Conservation (phyloP, 495 filamentous ascomycete species). For the Aspergillus nanangensis region DNA sequence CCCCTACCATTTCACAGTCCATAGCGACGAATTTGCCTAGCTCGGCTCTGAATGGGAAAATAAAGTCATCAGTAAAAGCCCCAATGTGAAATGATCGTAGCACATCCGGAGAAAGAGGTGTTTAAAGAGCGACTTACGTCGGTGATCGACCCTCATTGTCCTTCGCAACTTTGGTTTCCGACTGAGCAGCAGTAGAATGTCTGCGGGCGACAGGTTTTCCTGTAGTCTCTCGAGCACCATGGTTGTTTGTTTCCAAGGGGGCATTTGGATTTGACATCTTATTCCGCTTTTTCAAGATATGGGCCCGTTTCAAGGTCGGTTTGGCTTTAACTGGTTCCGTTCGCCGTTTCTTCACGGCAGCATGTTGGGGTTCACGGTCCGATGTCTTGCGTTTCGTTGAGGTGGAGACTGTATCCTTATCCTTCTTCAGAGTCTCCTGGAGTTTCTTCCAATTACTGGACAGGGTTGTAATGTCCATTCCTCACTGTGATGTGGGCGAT, state of each 20-base stretch:
- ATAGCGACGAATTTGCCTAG: constrained; percentile 85
- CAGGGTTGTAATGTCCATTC: constrained; percentile 43
- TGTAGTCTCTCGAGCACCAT: constrained; percentile 10
- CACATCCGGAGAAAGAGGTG: too few species aligned
- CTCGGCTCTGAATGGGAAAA: constrained; percentile 34
- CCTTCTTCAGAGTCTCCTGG: constrained; percentile 57
- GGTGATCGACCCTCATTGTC: constrained; percentile 50
- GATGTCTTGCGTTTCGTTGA: constrained; percentile 34
- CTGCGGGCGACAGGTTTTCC: constrained; percentile 15
- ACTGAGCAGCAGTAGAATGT: constrained; percentile 20
- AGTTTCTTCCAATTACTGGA: constrained; percentile 73
- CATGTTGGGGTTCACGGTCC: constrained; percentile 30
- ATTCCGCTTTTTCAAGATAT: constrained; percentile 21
- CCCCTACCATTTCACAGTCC: constrained; percentile 98
- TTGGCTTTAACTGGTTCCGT: constrained; percentile 22
- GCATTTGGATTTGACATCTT: constrained; percentile 22
- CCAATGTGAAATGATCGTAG: too few species aligned
- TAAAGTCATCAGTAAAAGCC: too few species aligned
- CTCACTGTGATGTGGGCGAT: too few species aligned
- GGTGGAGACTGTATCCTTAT: constrained; percentile 27
- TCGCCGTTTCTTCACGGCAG: constrained; percentile 35
- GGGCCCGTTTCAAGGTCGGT: constrained; percentile 11
- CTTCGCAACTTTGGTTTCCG: constrained; percentile 20
- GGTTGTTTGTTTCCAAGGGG: too few species aligned
- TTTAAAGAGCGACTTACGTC: constrained; percentile 31